Conservation (phyloP, 805 yeast genomes). For the Wickerhamiella brachini region DNA sequence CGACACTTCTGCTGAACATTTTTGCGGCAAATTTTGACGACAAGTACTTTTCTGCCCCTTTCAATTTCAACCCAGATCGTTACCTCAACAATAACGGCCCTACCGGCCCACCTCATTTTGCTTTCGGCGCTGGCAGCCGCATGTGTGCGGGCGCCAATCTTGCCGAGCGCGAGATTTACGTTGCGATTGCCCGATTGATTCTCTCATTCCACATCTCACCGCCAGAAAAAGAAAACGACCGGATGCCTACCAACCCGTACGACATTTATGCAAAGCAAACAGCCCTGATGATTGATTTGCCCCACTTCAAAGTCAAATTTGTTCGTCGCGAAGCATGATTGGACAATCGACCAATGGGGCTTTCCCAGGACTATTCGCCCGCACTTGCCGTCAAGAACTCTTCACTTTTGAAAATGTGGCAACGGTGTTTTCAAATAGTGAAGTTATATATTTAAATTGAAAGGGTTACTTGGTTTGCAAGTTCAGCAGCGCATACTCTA, state of each 20-base stretch:
- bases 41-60: conserved; percentile 16
- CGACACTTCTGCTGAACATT: conserved; percentile 49
- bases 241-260: conserved; percentile 40
- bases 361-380: too few relatives aligned
- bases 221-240: conserved; percentile 24
- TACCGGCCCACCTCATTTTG: conserved; percentile 32
- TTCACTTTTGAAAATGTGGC: neutral
- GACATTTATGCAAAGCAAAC: conserved; percentile 37
- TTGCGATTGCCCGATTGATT: conserved; percentile 39
- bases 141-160: conserved; percentile 58
- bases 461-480: neutral
- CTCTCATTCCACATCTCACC: conserved; percentile 38
- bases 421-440: neutral
- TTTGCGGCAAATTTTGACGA: conserved; percentile 56
- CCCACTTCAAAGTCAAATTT: conserved; percentile 19
- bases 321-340: neutral
- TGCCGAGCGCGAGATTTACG: conserved; percentile 53
- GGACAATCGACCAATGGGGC: neutral
- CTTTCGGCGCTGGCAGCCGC: conserved; percentile 52
- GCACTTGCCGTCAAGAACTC: too few relatives aligned
- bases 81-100: conserved; percentile 13
- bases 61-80: conserved; percentile 22
- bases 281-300: conserved; percentile 53
- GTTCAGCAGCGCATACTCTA: too few relatives aligned
- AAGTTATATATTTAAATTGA: neutral